phyloP scores from a whole-genome alignment of 75 land plant species.

The Isoetes taiwanensis region DNA sequence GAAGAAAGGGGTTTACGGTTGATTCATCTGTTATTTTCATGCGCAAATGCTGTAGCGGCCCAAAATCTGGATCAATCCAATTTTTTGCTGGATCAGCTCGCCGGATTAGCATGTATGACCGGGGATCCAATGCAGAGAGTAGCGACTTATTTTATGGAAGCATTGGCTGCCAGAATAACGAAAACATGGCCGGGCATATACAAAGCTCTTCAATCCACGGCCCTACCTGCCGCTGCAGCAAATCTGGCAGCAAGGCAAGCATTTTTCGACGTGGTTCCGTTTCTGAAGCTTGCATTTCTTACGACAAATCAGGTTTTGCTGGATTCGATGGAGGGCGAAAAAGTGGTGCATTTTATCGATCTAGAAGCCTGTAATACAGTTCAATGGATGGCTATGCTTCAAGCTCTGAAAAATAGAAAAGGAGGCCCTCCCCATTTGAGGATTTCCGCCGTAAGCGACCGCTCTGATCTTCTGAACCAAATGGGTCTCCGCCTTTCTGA shows the following conservation, averaged over 20 bases:
- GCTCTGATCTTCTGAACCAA: slow-evolving; percentile 38
- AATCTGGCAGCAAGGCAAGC: slow-evolving; percentile 26
- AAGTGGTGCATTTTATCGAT: slow-evolving; percentile 59
- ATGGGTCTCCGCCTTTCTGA: slow-evolving; percentile 31
- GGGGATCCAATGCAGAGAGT: slow-evolving; percentile 79
- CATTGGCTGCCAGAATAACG: slow-evolving; percentile 49
- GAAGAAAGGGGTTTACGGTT: slow-evolving; percentile 77
- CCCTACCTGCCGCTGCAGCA: slow-evolving; percentile 19
- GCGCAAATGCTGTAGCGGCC: slow-evolving; percentile 43
- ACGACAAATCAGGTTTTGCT: slow-evolving; percentile 46
- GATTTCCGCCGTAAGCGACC: slow-evolving; percentile 46
- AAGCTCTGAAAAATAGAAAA: slow-evolving; percentile 29
- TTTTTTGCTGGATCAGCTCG: slow-evolving; percentile 51
- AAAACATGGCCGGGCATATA: slow-evolving; percentile 51
- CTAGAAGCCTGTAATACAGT: slow-evolving; percentile 34
- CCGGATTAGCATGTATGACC: slow-evolving; percentile 45
- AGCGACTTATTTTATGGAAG: slow-evolving; percentile 59
- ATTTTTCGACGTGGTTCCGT: slow-evolving; percentile 51
- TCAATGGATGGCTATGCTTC: slow-evolving; percentile 55
- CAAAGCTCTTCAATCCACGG: slow-evolving; percentile 45
- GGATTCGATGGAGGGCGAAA: slow-evolving; percentile 75
- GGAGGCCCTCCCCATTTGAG: slow-evolving; percentile 74
- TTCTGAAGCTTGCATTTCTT: slow-evolving; percentile 34
- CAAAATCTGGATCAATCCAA: slow-evolving; percentile 47
- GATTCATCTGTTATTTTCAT: slow-evolving; percentile 51